These are phyloP conservation scores for Seiridium unicorne DNA, from an alignment of 2,329 filamentous ascomycete genomes.

Conservation along the genomic window DNA sequence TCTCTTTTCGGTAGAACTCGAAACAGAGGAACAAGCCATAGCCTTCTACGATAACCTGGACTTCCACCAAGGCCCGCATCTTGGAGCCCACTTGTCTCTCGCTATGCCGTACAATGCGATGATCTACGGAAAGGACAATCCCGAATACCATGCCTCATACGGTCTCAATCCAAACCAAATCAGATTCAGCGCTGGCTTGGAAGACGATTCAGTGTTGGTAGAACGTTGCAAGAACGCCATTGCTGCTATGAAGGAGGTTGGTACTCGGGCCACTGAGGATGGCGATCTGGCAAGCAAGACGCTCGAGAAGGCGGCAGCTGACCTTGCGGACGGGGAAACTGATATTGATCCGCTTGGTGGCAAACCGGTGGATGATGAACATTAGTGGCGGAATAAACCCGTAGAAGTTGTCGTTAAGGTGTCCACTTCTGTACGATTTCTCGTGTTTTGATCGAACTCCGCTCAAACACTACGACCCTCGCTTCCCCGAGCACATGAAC, in stretches of 20 bases:
- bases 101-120: constrained; percentile 45
- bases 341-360: not conserved
- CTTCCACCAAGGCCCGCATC: constrained; percentile 50
- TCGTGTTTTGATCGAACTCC: too few species aligned
- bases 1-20: constrained; percentile 51
- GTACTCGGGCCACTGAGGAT: constrained; percentile 3
- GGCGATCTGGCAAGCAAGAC: constrained; percentile 5
- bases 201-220: constrained; percentile 39
- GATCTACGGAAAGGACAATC: constrained; percentile 39
- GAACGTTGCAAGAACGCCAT: constrained; percentile 15
- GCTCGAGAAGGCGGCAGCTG: not conserved
- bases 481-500: too few species aligned
- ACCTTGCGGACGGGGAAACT: not conserved
- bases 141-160: constrained; percentile 33
- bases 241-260: not conserved
- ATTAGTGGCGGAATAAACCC: not conserved
- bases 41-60: constrained; percentile 50
- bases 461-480: too few species aligned
- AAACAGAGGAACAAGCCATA: constrained; percentile 32
- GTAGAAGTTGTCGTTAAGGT: not conserved
- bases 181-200: constrained; percentile 46
- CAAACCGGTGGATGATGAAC: not conserved
- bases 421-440: not conserved
- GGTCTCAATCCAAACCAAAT: constrained; percentile 40
- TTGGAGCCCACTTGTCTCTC: constrained; percentile 52